Conservation (phyloP, 331 rosid species). For the Phaseolus coccineus region DNA sequence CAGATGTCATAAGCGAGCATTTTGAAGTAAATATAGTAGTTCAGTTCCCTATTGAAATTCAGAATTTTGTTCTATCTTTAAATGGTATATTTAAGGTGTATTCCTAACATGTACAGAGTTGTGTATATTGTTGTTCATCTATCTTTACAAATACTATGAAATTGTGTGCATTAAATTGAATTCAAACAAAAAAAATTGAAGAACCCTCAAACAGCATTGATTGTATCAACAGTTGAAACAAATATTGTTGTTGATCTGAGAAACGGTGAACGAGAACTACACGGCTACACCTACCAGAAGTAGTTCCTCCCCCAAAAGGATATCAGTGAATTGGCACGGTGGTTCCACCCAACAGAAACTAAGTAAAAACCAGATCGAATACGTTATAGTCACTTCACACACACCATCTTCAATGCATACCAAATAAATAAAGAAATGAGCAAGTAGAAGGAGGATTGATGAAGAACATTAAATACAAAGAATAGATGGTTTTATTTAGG, state of each 20-base stretch:
- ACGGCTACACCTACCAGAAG: conserved; percentile 3
- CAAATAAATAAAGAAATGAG: conserved; percentile 17
- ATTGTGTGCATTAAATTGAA: neutral
- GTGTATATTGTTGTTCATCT: neutral
- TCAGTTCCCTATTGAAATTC: neutral
- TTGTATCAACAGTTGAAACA: neutral
- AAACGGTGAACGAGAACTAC: conserved; percentile 15
- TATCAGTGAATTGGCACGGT: conserved; percentile 28
- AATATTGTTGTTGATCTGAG: neutral
- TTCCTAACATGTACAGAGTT: neutral
- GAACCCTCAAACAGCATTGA: neutral
- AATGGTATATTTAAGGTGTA: neutral
- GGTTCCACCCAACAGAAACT: conserved; percentile 40
- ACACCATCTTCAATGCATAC: conserved; percentile 5
- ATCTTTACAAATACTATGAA: neutral
- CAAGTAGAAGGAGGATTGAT: conserved; percentile 1
- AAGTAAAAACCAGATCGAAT: neutral
- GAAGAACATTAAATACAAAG: neutral
- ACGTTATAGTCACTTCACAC: neutral
- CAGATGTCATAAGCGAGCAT: neutral
- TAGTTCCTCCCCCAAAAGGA: neutral
- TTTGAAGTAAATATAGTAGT: neutral
- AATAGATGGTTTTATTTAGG: neutral
- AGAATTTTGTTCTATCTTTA: neutral
- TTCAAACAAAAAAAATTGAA: neutral